Percentiles rank a stretch among this genome's conserved stretches.
Evolutionary conservation across 2,329 filamentous ascomycete species (phyloP).

Genomic region (Penicillium capsulatum): DNA sequence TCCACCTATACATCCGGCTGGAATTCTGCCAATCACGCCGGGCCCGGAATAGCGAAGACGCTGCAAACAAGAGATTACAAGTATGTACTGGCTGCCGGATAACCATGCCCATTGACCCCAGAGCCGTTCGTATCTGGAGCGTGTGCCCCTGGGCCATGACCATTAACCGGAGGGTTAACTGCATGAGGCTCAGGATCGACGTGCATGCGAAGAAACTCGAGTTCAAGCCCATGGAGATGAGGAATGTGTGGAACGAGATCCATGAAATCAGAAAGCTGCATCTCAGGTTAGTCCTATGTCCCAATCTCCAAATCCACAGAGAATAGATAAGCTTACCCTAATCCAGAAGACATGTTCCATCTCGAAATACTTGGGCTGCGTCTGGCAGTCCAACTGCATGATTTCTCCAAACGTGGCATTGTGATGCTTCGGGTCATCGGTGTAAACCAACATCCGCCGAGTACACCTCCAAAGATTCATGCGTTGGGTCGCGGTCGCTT

Average conservation of each 20-base stretch:
- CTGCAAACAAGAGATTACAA: slow-evolving; percentile 31
- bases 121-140: slow-evolving; percentile 27
- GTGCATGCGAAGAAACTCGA: slow-evolving; percentile 41
- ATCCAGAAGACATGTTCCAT: slow-evolving; percentile 52
- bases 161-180: slow-evolving; percentile 28
- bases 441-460: slow-evolving; percentile 43
- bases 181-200: slow-evolving; percentile 36
- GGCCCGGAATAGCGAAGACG: slow-evolving; percentile 19
- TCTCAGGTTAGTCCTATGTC: slow-evolving; percentile 10
- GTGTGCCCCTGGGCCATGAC: slow-evolving; percentile 22
- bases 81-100: slow-evolving; percentile 39
- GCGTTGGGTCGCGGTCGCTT: slow-evolving; percentile 41
- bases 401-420: slow-evolving; percentile 38
- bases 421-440: slow-evolving; percentile 36
- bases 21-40: slow-evolving; percentile 18
- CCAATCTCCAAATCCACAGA: background rate
- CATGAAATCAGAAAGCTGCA: slow-evolving; percentile 48
- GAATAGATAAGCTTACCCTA: slow-evolving; percentile 34
- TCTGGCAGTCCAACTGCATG: slow-evolving; percentile 41
- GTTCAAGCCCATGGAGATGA: slow-evolving; percentile 43
- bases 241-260: slow-evolving; percentile 47
- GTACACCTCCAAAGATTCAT: slow-evolving; percentile 48
- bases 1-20: slow-evolving; percentile 30
- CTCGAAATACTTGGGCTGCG: slow-evolving; percentile 45
- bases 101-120: slow-evolving; percentile 33